A percentile compares a stretch with the other conserved stretches of the same genome.
Conservation (phyloP, 2,329 filamentous ascomycete genomes). For the Alternaria solani region DNA sequence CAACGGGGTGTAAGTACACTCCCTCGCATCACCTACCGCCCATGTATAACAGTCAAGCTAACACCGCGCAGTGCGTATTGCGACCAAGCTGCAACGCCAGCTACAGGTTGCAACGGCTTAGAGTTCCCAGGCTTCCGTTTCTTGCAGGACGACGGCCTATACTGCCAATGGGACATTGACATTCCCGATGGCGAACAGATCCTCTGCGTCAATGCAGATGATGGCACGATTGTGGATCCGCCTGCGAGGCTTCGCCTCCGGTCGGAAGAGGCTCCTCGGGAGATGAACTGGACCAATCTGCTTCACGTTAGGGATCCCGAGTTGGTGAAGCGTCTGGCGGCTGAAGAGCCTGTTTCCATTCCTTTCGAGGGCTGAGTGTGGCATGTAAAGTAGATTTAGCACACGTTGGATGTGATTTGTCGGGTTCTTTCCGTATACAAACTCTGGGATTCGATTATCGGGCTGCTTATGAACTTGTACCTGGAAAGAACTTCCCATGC, state of each 20-base stretch:
- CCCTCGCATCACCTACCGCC: too few relatives aligned
- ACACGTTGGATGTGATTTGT: not conserved
- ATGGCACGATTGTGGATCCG: not conserved
- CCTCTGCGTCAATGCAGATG: not conserved
- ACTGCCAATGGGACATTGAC: not conserved
- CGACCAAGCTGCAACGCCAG: not conserved
- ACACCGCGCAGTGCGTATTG: not conserved
- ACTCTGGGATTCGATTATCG: not conserved
- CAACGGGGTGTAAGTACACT: not conserved
- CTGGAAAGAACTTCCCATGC: not conserved
- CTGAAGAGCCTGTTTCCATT: not conserved
- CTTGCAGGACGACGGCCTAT: not conserved
- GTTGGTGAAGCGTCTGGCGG: not conserved
- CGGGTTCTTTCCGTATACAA: not conserved
- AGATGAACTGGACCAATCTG: not conserved
- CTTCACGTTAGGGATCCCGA: not conserved
- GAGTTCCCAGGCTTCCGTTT: not conserved
- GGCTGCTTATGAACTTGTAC: not conserved
- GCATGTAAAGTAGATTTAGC: not conserved
- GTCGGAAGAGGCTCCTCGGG: not conserved
- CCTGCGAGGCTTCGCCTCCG: not conserved
- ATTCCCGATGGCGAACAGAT: not conserved
- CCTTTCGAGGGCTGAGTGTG: not conserved
- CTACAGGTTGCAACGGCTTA: not conserved
- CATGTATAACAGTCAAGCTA: not conserved